Conservation (phyloP, 2,329 filamentous ascomycete genomes). For the Metarhizium humberi region DNA sequence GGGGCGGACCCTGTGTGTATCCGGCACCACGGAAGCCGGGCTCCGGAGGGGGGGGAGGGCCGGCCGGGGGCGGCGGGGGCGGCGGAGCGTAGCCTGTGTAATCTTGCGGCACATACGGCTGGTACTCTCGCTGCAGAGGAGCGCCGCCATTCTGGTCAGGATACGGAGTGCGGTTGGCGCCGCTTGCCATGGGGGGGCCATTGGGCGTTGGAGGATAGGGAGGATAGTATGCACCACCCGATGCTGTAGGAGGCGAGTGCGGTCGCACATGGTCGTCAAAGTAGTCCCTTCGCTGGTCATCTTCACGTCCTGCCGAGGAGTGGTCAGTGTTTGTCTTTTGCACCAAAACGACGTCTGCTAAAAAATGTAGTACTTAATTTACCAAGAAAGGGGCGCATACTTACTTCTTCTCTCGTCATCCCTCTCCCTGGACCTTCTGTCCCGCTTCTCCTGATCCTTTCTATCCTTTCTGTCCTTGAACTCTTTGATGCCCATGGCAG, state of each 20-base stretch:
- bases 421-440: conserved; percentile 25
- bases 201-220: conserved; percentile 26
- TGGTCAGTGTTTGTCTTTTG: neutral
- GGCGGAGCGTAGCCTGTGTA: conserved; percentile 32
- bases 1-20: conserved; percentile 19
- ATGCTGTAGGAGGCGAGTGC: conserved; percentile 39
- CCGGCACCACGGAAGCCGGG: conserved; percentile 6
- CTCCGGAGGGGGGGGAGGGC: conserved; percentile 14
- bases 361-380: too few relatives aligned
- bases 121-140: conserved; percentile 21
- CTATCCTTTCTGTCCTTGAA: conserved; percentile 32
- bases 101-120: conserved; percentile 32
- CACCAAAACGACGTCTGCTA: too few relatives aligned
- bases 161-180: conserved; percentile 10
- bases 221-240: conserved; percentile 41
- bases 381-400: conserved; percentile 1
- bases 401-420: conserved; percentile 12
- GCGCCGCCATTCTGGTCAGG: conserved; percentile 18
- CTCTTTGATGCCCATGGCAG: conserved; percentile 54
- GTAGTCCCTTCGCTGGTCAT: conserved; percentile 25
- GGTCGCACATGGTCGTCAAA: conserved; percentile 26
- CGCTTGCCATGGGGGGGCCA: conserved; percentile 6
- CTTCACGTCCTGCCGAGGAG: conserved; percentile 22
- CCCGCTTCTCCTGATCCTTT: conserved; percentile 33
- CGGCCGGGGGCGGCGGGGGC: conserved; percentile 21